phyloP scores from a whole-genome alignment of 2,329 filamentous ascomycete genomes.

The Golovinomyces cichoracearum region DNA sequence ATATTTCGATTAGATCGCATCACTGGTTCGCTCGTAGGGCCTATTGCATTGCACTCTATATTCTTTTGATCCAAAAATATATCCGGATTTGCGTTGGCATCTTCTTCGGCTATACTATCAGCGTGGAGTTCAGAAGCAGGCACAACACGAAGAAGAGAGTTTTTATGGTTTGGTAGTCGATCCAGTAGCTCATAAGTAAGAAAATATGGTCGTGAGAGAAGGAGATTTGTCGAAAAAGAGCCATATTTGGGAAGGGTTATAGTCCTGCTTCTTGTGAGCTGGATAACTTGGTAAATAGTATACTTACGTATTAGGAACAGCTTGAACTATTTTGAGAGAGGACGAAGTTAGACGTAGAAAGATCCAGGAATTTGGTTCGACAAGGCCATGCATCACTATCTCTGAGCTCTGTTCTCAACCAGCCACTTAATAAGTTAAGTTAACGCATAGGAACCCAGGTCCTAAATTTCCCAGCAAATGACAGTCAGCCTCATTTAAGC shows the following conservation, averaged over 20 bases:
- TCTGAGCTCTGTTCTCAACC: no score
- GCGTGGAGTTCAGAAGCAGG: constrained; percentile 60
- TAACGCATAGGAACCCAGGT: no score
- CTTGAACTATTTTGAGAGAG: constrained; percentile 28
- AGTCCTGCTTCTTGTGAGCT: constrained; percentile 26
- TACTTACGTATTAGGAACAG: constrained; percentile 32
- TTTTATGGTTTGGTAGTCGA: constrained; percentile 33
- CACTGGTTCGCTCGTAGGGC: constrained; percentile 21
- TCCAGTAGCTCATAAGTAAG: constrained; percentile 77
- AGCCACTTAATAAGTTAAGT: no score
- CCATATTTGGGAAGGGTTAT: constrained; percentile 86
- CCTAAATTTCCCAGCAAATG: no score
- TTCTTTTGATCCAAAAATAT: constrained; percentile 19
- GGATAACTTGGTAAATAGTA: constrained; percentile 1
- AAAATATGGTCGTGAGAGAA: constrained; percentile 76
- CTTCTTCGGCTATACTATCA: constrained; percentile 36
- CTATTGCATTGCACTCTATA: constrained; percentile 22
- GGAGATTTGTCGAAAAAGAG: constrained; percentile 63
- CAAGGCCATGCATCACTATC: constrained; percentile 18
- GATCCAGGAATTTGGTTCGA: constrained; percentile 34
- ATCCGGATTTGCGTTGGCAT: constrained; percentile 14
- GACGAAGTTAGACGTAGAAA: constrained; percentile 33
- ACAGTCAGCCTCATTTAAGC: no score
- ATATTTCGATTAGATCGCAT: constrained; percentile 32
- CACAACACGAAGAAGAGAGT: constrained; percentile 50